Evolutionary conservation across 2,329 filamentous ascomycete species (phyloP).

Genomic region (Aspergillus aculeatinus): DNA sequence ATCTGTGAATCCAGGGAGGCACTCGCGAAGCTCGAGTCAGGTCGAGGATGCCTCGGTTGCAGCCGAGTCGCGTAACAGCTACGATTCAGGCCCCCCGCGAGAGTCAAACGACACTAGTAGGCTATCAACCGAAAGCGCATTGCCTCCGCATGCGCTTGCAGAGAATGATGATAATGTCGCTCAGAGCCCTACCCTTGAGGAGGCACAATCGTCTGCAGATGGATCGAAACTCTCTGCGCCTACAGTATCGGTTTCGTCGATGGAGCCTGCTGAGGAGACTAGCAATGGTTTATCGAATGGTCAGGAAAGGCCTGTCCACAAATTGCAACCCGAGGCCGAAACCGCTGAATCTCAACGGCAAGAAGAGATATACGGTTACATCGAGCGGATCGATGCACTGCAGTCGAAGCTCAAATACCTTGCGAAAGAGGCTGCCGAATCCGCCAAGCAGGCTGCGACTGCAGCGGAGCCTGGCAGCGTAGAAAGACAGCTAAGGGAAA

Average conservation of each 20-base stretch:
- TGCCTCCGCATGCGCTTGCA: background rate
- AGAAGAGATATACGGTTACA: slow-evolving; percentile 77
- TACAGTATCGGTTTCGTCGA: slow-evolving; percentile 18
- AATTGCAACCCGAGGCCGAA: slow-evolving; percentile 52
- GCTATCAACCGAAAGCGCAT: slow-evolving; percentile 14
- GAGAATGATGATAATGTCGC: background rate
- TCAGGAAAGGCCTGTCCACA: slow-evolving; percentile 48
- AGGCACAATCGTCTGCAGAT: background rate
- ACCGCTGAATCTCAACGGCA: slow-evolving; percentile 62
- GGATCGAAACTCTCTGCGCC: background rate
- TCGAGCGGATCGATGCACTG: slow-evolving; percentile 87
- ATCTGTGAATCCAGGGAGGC: slow-evolving; percentile 24
- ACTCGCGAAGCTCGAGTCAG: slow-evolving; percentile 10
- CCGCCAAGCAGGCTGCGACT: slow-evolving; percentile 68
- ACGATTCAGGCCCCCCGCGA: slow-evolving; percentile 28
- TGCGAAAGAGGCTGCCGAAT: slow-evolving; percentile 73
- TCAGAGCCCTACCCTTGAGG: background rate
- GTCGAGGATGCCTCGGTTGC: slow-evolving; percentile 15
- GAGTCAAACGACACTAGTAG: slow-evolving; percentile 28
- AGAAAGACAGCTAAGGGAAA: slow-evolving; percentile 81
- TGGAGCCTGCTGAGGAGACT: slow-evolving; percentile 18
- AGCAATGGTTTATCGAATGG: slow-evolving; percentile 25
- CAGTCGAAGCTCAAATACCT: slow-evolving; percentile 90
- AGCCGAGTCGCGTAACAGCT: slow-evolving; percentile 25
- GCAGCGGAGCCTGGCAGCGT: slow-evolving; percentile 62